Percentiles rank a stretch among this genome's conserved stretches.
Conservation (phyloP, 176 grass and related monocot species). For the Zoysia pacifica region DNA sequence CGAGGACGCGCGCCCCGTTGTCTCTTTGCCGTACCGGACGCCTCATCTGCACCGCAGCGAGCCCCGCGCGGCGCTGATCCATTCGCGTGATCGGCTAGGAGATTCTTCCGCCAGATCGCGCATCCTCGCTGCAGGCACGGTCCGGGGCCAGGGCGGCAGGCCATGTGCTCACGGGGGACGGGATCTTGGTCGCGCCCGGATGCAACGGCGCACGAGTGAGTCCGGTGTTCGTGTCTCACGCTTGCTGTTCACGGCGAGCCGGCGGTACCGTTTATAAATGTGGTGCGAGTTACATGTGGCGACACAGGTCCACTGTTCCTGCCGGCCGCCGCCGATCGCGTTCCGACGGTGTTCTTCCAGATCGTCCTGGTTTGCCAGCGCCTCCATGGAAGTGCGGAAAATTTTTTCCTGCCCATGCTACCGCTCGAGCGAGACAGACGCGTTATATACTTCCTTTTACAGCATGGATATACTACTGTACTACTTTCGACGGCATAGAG, state of each 20-base stretch:
- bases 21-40: no score
- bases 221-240: slow-evolving; percentile 16
- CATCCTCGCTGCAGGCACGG: background rate
- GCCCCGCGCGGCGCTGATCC: background rate
- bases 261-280: background rate
- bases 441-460: background rate
- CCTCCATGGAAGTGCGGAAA: background rate
- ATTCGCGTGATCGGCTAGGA: background rate
- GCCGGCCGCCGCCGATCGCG: background rate
- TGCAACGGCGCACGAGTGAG: background rate
- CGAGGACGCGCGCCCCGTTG: background rate
- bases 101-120: background rate
- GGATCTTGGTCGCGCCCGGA: slow-evolving; percentile 34
- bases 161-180: slow-evolving; percentile 38
- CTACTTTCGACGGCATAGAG: background rate
- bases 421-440: background rate
- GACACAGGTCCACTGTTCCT: background rate
- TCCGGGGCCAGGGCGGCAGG: background rate
- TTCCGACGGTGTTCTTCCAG: background rate
- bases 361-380: no score
- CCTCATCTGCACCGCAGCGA: no score
- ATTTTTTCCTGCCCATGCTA: no score
- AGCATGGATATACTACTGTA: no score
- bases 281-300: background rate
- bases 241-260: background rate